Conservation (phyloP, 2,329 filamentous ascomycete genomes). For the Pseudogymnoascus sp. region DNA sequence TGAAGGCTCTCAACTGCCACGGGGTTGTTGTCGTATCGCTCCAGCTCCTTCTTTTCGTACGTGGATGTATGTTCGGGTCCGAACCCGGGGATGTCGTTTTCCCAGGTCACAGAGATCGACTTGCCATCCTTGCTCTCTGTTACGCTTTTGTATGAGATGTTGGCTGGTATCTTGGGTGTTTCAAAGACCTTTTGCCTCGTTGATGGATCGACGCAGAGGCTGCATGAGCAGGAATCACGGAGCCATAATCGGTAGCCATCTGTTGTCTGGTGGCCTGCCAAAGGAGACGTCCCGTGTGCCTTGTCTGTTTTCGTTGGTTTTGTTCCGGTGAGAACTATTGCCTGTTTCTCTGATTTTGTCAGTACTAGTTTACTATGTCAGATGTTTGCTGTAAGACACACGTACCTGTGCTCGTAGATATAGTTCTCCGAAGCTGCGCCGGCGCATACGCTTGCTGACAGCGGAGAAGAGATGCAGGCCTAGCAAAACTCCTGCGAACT, state of each 20-base stretch:
- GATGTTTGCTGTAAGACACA: neutral
- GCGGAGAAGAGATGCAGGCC: neutral
- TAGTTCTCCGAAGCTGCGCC: neutral
- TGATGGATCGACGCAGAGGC: conserved; percentile 47
- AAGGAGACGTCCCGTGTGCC: neutral
- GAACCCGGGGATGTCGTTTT: conserved; percentile 38
- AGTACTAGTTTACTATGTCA: neutral
- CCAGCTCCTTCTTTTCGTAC: conserved; percentile 10
- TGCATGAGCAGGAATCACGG: conserved; percentile 50
- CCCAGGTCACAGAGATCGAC: conserved; percentile 45
- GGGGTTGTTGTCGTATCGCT: conserved; percentile 12
- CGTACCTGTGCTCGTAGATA: neutral
- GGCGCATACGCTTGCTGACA: neutral
- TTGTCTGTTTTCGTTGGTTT: neutral
- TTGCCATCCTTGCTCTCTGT: conserved; percentile 30
- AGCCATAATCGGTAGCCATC: conserved; percentile 28
- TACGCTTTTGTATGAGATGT: conserved; percentile 34
- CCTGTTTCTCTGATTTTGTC: neutral
- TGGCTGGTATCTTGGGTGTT: conserved; percentile 51
- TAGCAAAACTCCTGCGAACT: neutral
- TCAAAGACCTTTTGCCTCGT: conserved; percentile 57
- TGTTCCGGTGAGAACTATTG: neutral
- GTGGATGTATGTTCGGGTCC: conserved; percentile 20
- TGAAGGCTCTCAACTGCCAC: conserved; percentile 4
- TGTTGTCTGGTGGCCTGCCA: neutral